These are phyloP conservation scores for Trichosporon sp. DNA, from an alignment of 1,284 basidiomycete genomes.

Conservation along the genomic window DNA sequence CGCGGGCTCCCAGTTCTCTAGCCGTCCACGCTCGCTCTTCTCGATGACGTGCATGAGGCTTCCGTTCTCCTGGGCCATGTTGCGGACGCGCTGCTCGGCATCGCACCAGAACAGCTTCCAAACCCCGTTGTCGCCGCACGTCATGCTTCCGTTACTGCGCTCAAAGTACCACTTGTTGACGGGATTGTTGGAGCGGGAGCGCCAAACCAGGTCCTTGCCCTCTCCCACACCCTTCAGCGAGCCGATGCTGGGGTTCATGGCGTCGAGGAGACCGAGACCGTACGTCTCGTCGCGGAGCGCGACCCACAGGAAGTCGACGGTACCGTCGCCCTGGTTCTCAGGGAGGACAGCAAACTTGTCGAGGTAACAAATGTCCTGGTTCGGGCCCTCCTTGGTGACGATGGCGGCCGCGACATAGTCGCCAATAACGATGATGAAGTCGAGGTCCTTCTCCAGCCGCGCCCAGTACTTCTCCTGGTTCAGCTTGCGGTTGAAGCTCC, in stretches of 20 bases:
- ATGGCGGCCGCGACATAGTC: slow-evolving; percentile 96
- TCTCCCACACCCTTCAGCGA: slow-evolving; percentile 84
- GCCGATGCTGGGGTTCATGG: slow-evolving; percentile 88
- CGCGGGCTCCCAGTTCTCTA: slow-evolving; percentile 72
- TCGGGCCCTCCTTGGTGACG: slow-evolving; percentile 75
- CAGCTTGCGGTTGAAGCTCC: slow-evolving; percentile 77
- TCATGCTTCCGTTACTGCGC: slow-evolving; percentile 83
- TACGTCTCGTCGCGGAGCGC: slow-evolving; percentile 98
- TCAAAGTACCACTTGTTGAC: slow-evolving; percentile 99
- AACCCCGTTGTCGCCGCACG: slow-evolving; percentile 57
- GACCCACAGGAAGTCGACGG: slow-evolving; percentile 99
- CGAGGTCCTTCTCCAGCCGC: slow-evolving; percentile 74
- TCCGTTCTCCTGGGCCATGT: slow-evolving; percentile 46
- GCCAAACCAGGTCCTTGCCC: slow-evolving; percentile 95
- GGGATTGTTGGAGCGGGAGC: slow-evolving; percentile 86
- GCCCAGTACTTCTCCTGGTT: slow-evolving; percentile 75
- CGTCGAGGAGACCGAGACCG: slow-evolving; percentile 88
- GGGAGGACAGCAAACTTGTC: slow-evolving; percentile 99
- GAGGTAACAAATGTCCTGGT: slow-evolving; percentile 75
- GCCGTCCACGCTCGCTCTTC: slow-evolving; percentile 75
- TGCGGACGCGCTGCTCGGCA: slow-evolving; percentile 65
- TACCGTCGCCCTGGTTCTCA: slow-evolving; percentile 92
- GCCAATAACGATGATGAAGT: slow-evolving; percentile 92
- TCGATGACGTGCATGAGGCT: slow-evolving; percentile 70
- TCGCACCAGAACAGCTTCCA: slow-evolving; percentile 99